Conservation (phyloP, 2,329 filamentous ascomycete species). For the Ustulina deusta region DNA sequence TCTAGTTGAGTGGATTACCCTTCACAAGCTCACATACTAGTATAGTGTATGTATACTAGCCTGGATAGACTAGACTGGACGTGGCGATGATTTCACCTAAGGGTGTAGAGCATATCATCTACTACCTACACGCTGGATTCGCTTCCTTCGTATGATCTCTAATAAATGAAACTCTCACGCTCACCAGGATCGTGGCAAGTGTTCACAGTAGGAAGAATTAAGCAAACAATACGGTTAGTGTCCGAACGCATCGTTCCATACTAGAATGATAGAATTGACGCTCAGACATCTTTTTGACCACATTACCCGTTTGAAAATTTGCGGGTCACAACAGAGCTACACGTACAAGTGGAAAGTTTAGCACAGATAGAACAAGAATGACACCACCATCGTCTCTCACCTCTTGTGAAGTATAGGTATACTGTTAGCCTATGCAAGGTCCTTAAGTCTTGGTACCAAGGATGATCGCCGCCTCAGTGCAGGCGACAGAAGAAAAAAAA, state of each 20-base stretch:
- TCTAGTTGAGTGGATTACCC: no score
- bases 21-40: no score
- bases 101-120: background rate
- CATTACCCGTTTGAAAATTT: background rate
- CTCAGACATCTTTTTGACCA: slow-evolving; percentile 9
- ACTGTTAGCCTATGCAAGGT: background rate
- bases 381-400: background rate
- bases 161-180: background rate
- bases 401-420: background rate
- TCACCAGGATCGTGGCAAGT: slow-evolving; percentile 7
- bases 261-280: background rate
- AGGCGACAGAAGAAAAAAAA: background rate
- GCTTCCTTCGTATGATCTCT: slow-evolving; percentile 8
- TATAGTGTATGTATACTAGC: background rate
- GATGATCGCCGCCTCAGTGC: background rate
- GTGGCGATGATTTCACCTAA: background rate
- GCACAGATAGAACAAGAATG: slow-evolving; percentile 1
- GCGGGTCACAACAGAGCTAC: background rate
- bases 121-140: background rate
- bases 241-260: slow-evolving; percentile 22
- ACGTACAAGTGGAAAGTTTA: background rate
- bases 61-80: background rate
- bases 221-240: background rate
- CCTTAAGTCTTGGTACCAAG: background rate
- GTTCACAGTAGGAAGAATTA: background rate